Base-by-base conservation (phyloP, 148 eudicot genomes). In the Camellia granthamiana region DNA sequence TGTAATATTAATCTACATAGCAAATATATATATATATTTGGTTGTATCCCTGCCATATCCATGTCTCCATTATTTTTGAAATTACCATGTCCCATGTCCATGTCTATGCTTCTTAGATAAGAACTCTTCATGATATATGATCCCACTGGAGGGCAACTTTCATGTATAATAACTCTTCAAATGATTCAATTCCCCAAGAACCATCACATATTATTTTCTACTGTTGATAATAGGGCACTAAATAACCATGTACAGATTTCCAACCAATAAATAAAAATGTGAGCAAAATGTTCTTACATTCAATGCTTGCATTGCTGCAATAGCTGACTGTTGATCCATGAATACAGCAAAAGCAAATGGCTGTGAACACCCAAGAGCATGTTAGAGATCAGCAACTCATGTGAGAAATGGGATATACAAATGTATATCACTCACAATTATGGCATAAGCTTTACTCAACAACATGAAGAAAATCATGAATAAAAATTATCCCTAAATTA, bases 281-380 rank as follows among this genome's bases (percentile, higher is more conserved):
- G 64, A 30, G 77, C 54, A 66, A 49, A 49, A 46, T 43, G 76
- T 54, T 16, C 93, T 91, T 93, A 96, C 99, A 92, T 93, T 92
- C 21, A 96, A 56, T 19, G 90, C 91, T 79, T 92, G 95, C 91
- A 92, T 84, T 46, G 99, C 98, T 79, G 90, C 84, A 69, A 95
- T 74, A 6, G 98, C 97, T 10, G 97, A 91, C n/a, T 81, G 94
- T 69, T 93, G 97, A 84, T 93, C 95, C 75, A 80, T 70, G 72
- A 93, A 93, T 8, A 89, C 91, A 46, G 94, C 97, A 88, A 94
- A 94, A 70, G 91, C 97, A 82, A 94, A 94, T 67, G 98, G 94
- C 98, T 94, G 90, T 76, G 69, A 81, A 78, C 58, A 83, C 49
- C 41, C 67, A 76, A 66, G 60, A 71, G 11, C 65, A 75, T 51